phyloP scores from a whole-genome alignment of 192 early-diverging fungal species.

The Umbelopsis isabellina region DNA sequence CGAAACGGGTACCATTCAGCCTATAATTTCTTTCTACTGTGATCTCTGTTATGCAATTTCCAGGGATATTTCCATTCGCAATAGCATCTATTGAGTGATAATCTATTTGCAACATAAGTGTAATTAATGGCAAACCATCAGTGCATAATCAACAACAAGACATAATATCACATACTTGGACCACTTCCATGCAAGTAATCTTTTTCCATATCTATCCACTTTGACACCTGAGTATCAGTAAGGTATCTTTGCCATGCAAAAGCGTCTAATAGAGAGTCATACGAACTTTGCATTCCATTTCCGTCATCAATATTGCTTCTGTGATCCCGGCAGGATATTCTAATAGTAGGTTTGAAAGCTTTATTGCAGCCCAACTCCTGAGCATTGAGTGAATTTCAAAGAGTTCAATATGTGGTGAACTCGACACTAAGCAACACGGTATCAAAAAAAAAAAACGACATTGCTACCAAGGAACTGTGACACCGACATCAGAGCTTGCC shows the following conservation, averaged over 20 bases:
- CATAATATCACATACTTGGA: neutral
- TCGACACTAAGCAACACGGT: neutral
- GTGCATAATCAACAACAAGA: neutral
- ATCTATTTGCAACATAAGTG: neutral
- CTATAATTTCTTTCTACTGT: neutral
- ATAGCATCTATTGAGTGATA: slow-evolving; percentile 6
- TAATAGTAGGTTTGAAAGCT: slow-evolving; percentile 12
- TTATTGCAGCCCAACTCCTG: slow-evolving; percentile 19
- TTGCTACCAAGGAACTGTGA: slow-evolving; percentile 9
- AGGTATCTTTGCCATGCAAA: too few relatives aligned
- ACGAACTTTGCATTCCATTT: slow-evolving; percentile 4
- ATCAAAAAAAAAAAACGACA: neutral
- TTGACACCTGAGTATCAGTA: neutral
- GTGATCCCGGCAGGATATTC: slow-evolving; percentile 11
- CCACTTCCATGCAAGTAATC: neutral
- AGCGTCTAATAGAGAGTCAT: neutral
- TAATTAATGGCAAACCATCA: neutral
- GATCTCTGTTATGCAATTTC: neutral
- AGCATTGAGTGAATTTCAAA: neutral
- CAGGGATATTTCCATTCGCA: neutral
- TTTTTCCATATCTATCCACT: slow-evolving; percentile 4
- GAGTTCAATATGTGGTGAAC: too few relatives aligned
- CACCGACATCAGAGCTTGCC: neutral
- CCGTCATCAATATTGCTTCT: slow-evolving; percentile 4
- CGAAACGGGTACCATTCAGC: neutral